Percentiles rank a stretch among this genome's conserved stretches.
Evolutionary conservation across 2,329 filamentous ascomycete species (phyloP).

Genomic region (Aureobasidium uvarum): DNA sequence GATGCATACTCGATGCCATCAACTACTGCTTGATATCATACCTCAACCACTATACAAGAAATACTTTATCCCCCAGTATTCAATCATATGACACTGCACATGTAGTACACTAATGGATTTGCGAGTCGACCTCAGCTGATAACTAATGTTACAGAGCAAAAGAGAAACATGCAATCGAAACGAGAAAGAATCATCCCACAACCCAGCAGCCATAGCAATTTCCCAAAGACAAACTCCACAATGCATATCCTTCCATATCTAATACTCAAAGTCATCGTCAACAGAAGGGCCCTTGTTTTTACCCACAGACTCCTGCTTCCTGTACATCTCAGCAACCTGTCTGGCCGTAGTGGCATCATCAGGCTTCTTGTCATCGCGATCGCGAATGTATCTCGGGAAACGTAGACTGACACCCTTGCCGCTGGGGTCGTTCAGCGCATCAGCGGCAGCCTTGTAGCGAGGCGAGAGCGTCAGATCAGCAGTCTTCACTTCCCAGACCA

Average conservation of each 20-base stretch:
- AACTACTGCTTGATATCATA: not conserved
- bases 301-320: constrained; percentile 83
- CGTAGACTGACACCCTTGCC: constrained; percentile 81
- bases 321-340: constrained; percentile 95
- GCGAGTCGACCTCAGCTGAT: not conserved
- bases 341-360: constrained; percentile 81
- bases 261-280: constrained; percentile 99
- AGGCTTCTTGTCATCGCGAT: constrained; percentile 92
- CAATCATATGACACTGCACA: too few species aligned
- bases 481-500: constrained; percentile 97
- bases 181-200: not conserved
- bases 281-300: constrained; percentile 83
- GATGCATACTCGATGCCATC: not conserved
- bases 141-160: not conserved
- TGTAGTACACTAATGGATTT: too few species aligned
- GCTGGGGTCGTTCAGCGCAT: constrained; percentile 52
- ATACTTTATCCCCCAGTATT: not conserved
- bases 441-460: constrained; percentile 82
- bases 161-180: not conserved
- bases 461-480: constrained; percentile 92
- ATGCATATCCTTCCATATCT: constrained; percentile 6
- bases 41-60: not conserved
- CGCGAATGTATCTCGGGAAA: constrained; percentile 89
- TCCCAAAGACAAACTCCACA: not conserved
- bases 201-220: not conserved